Percentiles rank a stretch among this genome's conserved stretches.
These are phyloP conservation scores for Gracilaria caudata DNA, from an alignment of 23 red algal genomes.

Conservation along the genomic window DNA sequence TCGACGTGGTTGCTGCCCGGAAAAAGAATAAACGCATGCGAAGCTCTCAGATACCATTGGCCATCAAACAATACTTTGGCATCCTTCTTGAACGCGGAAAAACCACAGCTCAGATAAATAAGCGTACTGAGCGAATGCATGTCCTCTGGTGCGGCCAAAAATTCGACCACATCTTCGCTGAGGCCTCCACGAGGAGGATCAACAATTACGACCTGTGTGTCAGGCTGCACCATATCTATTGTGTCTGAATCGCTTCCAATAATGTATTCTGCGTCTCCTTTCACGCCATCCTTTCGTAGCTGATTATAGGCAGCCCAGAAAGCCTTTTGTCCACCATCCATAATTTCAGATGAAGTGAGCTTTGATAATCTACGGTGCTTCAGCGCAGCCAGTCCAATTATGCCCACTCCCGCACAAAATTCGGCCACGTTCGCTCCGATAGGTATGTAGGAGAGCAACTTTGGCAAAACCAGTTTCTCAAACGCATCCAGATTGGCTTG, in stretches of 20 bases:
- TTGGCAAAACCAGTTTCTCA: slow-evolving; percentile 61
- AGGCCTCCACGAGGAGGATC: slow-evolving; percentile 88
- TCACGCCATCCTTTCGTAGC: slow-evolving; percentile 31
- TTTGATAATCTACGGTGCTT: slow-evolving; percentile 15
- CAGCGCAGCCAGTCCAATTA: slow-evolving; percentile 73
- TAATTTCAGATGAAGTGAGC: slow-evolving; percentile 73
- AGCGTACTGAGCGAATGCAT: slow-evolving; percentile 37
- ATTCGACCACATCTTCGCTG: slow-evolving; percentile 50
- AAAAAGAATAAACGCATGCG: slow-evolving; percentile 57
- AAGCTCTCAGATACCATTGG: slow-evolving; percentile 29
- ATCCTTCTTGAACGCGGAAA: slow-evolving; percentile 67
- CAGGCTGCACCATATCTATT: slow-evolving; percentile 40
- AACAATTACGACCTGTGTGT: slow-evolving; percentile 65
- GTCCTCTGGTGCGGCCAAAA: slow-evolving; percentile 16
- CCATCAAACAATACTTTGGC: slow-evolving; percentile 40
- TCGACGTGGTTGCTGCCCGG: slow-evolving; percentile 66
- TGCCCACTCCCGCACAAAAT: slow-evolving; percentile 92
- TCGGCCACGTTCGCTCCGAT: slow-evolving; percentile 46
- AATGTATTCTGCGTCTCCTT: slow-evolving; percentile 31
- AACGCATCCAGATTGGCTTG: slow-evolving; percentile 86
- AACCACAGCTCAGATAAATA: slow-evolving; percentile 84
- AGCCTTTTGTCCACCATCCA: slow-evolving; percentile 30
- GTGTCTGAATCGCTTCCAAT: slow-evolving; percentile 58
- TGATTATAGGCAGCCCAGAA: slow-evolving; percentile 39
- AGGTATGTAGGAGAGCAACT: slow-evolving; percentile 60